Percentiles rank a stretch among this genome's conserved stretches.
Evolutionary conservation across 2,329 filamentous ascomycete species (phyloP).

Genomic region (Aspergillus ruber): DNA sequence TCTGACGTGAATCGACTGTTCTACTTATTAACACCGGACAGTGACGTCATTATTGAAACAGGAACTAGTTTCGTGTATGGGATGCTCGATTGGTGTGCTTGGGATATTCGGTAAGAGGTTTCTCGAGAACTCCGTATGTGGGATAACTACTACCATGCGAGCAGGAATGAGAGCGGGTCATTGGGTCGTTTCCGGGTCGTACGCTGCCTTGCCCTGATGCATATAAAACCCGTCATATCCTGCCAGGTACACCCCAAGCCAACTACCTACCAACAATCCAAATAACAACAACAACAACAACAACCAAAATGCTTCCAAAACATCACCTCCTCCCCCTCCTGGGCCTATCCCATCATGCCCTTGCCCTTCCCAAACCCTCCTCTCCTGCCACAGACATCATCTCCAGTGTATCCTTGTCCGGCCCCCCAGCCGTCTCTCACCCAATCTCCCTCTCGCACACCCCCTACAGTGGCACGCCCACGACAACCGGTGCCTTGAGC

Average conservation of each 20-base stretch:
- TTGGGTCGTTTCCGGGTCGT: no score
- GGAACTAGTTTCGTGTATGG: no score
- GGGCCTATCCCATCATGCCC: background rate
- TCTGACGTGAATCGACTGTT: no score
- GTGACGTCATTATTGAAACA: no score
- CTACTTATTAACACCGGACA: no score
- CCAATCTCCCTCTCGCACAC: background rate
- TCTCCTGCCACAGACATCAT: background rate
- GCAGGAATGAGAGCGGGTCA: no score
- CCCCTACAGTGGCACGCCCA: background rate
- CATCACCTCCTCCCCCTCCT: background rate
- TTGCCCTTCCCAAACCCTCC: background rate
- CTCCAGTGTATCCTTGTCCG: background rate
- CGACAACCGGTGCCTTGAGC: conserved; percentile 50
- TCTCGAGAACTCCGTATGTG: no score
- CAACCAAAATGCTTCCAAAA: background rate
- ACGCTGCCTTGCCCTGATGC: no score
- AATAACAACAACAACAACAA: background rate
- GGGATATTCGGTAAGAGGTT: no score
- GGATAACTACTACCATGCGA: no score
- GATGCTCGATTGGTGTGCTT: no score
- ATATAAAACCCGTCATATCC: background rate
- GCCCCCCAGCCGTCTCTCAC: background rate
- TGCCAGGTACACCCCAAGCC: no score
- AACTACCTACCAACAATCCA: background rate